These are phyloP conservation scores for Clonostachys byssicola DNA, from an alignment of 2,329 filamentous ascomycete species.

Conservation along the genomic window DNA sequence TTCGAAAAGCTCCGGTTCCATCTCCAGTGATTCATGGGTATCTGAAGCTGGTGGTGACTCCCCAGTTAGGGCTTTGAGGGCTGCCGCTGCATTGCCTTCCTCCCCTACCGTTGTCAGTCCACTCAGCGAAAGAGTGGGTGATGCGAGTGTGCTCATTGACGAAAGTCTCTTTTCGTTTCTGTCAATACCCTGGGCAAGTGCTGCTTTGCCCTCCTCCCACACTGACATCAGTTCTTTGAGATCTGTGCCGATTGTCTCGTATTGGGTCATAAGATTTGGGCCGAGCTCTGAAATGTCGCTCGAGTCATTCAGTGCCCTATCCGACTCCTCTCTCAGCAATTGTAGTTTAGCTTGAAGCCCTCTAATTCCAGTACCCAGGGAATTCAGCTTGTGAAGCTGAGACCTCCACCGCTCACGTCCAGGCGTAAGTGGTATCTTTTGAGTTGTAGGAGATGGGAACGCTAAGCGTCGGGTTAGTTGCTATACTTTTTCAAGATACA, in stretches of 20 bases:
- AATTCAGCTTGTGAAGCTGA: constrained; percentile 83
- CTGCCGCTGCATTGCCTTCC: constrained; percentile 42
- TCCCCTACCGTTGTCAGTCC: constrained; percentile 63
- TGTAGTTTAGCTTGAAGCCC: constrained; percentile 94
- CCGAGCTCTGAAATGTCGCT: constrained; percentile 72
- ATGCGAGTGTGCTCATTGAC: constrained; percentile 55
- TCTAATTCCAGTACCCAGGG: constrained; percentile 84
- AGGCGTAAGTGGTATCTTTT: constrained; percentile 61
- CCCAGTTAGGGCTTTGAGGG: constrained; percentile 75
- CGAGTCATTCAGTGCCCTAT: constrained; percentile 70
- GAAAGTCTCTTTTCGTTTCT: constrained; percentile 70
- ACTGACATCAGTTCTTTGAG: constrained; percentile 75
- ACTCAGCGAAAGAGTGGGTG: constrained; percentile 59
- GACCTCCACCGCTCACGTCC: constrained; percentile 80
- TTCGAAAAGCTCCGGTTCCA: constrained; percentile 76
- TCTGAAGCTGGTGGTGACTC: constrained; percentile 53
- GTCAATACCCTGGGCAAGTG: constrained; percentile 77
- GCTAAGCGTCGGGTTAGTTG: constrained; percentile 21
- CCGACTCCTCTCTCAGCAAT: constrained; percentile 84
- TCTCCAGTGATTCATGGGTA: constrained; percentile 47
- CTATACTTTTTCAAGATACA: not conserved
- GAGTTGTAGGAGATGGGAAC: constrained; percentile 46
- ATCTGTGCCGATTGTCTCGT: constrained; percentile 90
- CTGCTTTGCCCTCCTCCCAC: constrained; percentile 85
- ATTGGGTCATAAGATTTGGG: constrained; percentile 77